These are phyloP conservation scores for Bruguiera parviflora DNA, from an alignment of 345 rosid species.

Conservation along the genomic window DNA sequence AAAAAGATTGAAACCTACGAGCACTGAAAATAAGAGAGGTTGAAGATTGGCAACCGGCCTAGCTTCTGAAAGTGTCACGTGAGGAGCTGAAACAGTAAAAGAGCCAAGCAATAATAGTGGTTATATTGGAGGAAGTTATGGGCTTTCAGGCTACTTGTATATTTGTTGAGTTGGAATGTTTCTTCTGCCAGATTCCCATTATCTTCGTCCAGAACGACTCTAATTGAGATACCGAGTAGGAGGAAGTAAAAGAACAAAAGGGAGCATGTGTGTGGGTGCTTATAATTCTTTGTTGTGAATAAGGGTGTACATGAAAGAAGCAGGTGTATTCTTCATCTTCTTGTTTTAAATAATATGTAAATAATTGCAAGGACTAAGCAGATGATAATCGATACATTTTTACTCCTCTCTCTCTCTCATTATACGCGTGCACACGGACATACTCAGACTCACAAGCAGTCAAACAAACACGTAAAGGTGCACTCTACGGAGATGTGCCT, in stretches of 20 bases:
- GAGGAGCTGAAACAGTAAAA: slow-evolving; percentile 3
- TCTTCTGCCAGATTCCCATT: background rate
- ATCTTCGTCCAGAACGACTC: background rate
- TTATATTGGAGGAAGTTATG: background rate
- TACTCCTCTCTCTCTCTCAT: background rate
- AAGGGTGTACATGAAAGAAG: slow-evolving; percentile 6
- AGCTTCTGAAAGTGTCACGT: slow-evolving; percentile 6
- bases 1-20: background rate
- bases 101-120: background rate
- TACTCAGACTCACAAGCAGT: too few relatives aligned
- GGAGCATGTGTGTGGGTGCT: background rate
- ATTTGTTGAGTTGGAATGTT: slow-evolving; percentile 5
- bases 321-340: background rate
- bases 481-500: too few relatives aligned
- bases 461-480: too few relatives aligned
- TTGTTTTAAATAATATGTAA: slow-evolving; percentile 2
- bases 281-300: slow-evolving; percentile 22
- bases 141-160: background rate
- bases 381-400: background rate
- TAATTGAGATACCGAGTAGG: background rate
- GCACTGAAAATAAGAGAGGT: background rate
- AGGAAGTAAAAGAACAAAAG: background rate
- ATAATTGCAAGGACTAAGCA: background rate
- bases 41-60: background rate
- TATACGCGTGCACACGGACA: too few relatives aligned